Conservation (phyloP, 495 filamentous ascomycete genomes). For the Talaromyces adpressus region DNA sequence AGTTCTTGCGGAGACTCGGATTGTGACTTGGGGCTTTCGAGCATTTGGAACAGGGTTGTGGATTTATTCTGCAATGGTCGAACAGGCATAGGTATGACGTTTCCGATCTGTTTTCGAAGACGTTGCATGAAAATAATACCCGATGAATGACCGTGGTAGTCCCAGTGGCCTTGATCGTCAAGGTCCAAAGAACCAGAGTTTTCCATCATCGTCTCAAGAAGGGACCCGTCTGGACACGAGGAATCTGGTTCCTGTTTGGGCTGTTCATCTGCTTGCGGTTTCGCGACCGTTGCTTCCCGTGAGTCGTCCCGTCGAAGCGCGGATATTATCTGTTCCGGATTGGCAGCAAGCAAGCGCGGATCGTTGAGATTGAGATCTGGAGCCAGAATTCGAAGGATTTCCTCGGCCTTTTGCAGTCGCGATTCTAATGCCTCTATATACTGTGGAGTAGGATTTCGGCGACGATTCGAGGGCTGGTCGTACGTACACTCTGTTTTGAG, state of each 20-base stretch:
- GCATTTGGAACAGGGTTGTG: conserved; percentile 40
- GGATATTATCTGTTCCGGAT: conserved; percentile 42
- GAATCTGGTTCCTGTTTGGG: conserved; percentile 9
- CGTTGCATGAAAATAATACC: conserved; percentile 78
- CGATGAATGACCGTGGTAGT: conserved; percentile 92
- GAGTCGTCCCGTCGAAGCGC: conserved; percentile 23
- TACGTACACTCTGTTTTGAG: conserved; percentile 78
- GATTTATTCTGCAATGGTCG: conserved; percentile 12
- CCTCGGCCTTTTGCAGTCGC: conserved; percentile 76
- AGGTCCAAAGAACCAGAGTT: conserved; percentile 83
- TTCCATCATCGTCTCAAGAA: conserved; percentile 92
- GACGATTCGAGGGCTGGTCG: conserved; percentile 92
- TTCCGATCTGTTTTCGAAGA: conserved; percentile 80
- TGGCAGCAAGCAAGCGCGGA: conserved; percentile 65
- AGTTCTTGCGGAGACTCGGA: conserved; percentile 54
- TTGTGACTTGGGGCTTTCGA: conserved; percentile 66
- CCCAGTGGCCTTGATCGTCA: conserved; percentile 87
- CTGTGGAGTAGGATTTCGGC: conserved; percentile 90
- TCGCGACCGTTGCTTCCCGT: conserved; percentile 5
- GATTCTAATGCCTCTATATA: conserved; percentile 89
- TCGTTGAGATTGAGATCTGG: conserved; percentile 83
- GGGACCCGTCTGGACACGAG: conserved; percentile 53
- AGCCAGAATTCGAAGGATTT: conserved; percentile 68
- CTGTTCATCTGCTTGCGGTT: conserved; percentile 10
- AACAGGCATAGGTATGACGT: conserved; percentile 43